phyloP scores from a whole-genome alignment of 305 asterid species.

The Ajuga reptans region DNA sequence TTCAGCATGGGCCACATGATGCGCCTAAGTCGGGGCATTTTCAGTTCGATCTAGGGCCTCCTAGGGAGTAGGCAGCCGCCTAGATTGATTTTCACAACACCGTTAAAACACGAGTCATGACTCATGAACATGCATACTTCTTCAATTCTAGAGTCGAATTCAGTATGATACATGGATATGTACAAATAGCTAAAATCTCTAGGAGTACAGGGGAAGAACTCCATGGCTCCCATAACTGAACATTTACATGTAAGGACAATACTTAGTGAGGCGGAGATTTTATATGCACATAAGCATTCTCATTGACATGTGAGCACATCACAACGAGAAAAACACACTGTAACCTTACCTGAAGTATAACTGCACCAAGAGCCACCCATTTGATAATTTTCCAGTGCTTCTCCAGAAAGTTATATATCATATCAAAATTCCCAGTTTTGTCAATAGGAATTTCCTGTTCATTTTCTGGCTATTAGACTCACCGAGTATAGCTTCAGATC shows the following conservation, averaged over 20 bases:
- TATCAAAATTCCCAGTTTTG: slow-evolving; percentile 72
- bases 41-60: no score
- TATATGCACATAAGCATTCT: slow-evolving; percentile 1
- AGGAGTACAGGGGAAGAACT: not conserved
- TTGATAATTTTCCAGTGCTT: slow-evolving; percentile 66
- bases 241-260: not conserved
- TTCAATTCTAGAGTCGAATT: not conserved
- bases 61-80: no score
- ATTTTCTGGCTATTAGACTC: slow-evolving; percentile 18
- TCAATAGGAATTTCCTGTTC: slow-evolving; percentile 75
- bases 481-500: not conserved
- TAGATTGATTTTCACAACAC: not conserved
- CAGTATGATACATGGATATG: not conserved
- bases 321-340: not conserved
- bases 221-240: not conserved
- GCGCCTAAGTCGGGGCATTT: no score
- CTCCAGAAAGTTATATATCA: slow-evolving; percentile 62
- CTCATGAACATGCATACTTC: not conserved
- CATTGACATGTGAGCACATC: not conserved
- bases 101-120: not conserved
- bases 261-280: not conserved
- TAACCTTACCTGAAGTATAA: slow-evolving; percentile 57
- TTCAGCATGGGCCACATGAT: not conserved
- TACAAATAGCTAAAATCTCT: not conserved
- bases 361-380: slow-evolving; percentile 89